Base-by-base conservation (phyloP, 2,329 filamentous ascomycete species). In the Malbranchea zuffiana region DNA sequence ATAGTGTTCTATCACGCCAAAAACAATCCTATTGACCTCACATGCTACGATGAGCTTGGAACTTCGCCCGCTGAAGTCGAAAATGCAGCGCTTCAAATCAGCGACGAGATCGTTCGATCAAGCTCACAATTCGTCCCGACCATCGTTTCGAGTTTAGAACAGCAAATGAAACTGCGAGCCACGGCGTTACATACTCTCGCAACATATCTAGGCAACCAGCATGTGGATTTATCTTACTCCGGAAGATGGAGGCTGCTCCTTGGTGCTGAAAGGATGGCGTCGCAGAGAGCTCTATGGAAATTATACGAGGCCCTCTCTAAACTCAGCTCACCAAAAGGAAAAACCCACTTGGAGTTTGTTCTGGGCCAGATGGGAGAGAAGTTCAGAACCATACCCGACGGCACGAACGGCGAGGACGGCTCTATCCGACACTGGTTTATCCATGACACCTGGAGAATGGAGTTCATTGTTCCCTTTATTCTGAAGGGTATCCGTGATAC, bases 251-350 rank as follows among this genome's bases (percentile, higher is more conserved):
- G 72, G 44, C 62, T 98, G 20, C 65, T 98, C n/a, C 82, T 78
- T 68, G 78, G 88, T 51, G 88, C 88, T 0, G 90, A 98, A 57
- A 94, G 87, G 59, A 72, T 96, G 62, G 76, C 80, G 28, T 82
- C 86, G 23, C 84, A 85, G 12, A 71, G 74, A 42, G 69, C 76
- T 30, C 69, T 96, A 24, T 96, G 88, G 86, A 78, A 77, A 44
- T 69, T 75, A 36, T 85, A 93, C 51, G 82, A 94, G 52, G 65
- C 68, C 5, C 79, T 80, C 35, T 68, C 78, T 5, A 67, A 72
- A 35, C 67, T 67, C 34, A 72, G 50, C 10, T 66, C 68, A 12
- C 72, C 73, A 24, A 68, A 75, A 27, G 77, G 80, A 50, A 76
- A 76, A 52, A 80, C 78, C 3, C 68, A 92, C 35, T 67, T 93